Evolutionary conservation across 164 flowering plant genomes (phyloP), one percentile per base, ranked within the genome.

Genomic region (Magnolia sinica): DNA sequence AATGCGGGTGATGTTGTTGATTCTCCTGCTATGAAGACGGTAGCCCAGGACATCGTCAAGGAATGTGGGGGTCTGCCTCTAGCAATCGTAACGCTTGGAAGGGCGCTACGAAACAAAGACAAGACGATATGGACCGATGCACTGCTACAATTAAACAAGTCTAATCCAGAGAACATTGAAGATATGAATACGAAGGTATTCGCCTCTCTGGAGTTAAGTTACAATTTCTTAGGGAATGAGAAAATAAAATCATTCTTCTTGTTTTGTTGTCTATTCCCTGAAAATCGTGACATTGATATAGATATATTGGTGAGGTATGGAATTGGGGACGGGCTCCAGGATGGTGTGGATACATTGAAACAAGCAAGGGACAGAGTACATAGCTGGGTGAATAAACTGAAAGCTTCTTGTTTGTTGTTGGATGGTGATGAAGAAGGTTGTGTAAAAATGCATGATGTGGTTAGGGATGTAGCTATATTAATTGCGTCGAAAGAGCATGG

Each of bases 251-350:
- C 50, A 2, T 74, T 37, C 24, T 77, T 82, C 73, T 58, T 79
- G 49, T 73, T 76, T 3, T 82, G 82, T 74, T 79, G 74, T 59
- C 45, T 82, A 50, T 76, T 79, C 67, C 80, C 76, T 20, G 81
- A 74, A 64, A 61, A 80, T 27, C 37, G 74, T 20, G 50, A 55
- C 2, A 73, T 77, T 70, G 45, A n/a, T 9, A 10, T 77, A 45
- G 69, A 80, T 29, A 22, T 65, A 4, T 27, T 73, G 29, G 58
- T 61, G 16, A 58, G 20, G 9, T 78, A 73, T 68, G 80, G 68
- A 8, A 27, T 78, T 9, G 76, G 68, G 9, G 72, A 67, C 18
- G 68, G 76, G 8, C 23, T 78, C 1, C 59, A 55, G 52, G 5
- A 20, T 0, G 65, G 24, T 5, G 50, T 31, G 19, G 19, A 68